Evolutionary conservation across 768 basidiomycete species (phyloP), one percentile per base, ranked within the genome.

Genomic region (Lyophyllum shimeji): DNA sequence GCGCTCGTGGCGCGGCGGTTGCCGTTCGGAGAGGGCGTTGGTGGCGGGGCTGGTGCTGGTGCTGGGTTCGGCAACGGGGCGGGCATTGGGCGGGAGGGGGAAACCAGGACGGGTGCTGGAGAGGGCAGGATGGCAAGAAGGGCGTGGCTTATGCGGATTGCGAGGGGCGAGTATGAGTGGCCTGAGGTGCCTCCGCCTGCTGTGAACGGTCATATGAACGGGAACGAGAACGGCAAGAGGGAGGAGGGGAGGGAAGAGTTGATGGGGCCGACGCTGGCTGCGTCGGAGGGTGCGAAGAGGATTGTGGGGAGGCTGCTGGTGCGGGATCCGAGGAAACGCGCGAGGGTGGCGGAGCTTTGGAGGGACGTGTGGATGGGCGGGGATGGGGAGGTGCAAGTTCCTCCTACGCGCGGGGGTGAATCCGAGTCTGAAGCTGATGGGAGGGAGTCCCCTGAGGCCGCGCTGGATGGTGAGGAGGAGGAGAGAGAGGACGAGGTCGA

Each of bases 101-200:
- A 70, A 83, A 37, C 67, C 70, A 20, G 67, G 55, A 60, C 55
- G 45, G 69, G 60, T 40, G 61, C 63, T 20, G 49, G 61, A 58
- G 59, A 59, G 52, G 64, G 68, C 55, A 57, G 71, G 53, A 65
- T 71, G 46, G 74, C 78, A 66, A 71, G 81, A 60, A 68, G 83
- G 58, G 75, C 74, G 50, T 85, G 87, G 78, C 73, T 95, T 60
- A 83, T 93, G 76, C 77, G 82, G 50, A 93, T 95, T 63, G 93
- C 92, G 13, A 81, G 83, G 65, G 89, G 86, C 43, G 87, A 91
- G 65, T 95, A 85, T 70, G 65, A 74, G 50, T 96, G 90, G 90
- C 89, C 90, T 42, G 68, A 64, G 29, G 43, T 46, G 34, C 52
- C 46, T 47, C 31, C 12, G 52, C 52, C 23, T 54, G 20, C 29